phyloP scores from a whole-genome alignment of 208 protist species.

The Wallacemonas collosoma region DNA sequence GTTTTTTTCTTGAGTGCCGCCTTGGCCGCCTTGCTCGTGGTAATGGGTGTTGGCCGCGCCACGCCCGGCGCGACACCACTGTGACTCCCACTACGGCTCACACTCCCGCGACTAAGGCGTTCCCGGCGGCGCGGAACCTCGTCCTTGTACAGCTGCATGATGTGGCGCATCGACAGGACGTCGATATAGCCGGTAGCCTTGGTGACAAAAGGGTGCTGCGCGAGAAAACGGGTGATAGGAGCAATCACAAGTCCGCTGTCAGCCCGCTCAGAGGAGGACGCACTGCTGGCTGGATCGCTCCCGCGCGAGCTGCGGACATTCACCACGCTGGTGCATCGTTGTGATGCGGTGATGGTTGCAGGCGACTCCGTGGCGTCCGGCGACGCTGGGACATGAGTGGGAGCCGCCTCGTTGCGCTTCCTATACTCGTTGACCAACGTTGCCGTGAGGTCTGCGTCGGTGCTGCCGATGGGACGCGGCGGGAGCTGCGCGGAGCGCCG shows the following conservation, averaged over 20 bases:
- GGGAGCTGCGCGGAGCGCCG: constrained; percentile 20
- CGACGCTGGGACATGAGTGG: background rate
- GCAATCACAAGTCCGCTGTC: background rate
- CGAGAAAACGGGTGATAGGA: background rate
- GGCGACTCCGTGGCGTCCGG: background rate
- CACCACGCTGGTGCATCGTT: background rate
- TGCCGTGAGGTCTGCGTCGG: background rate
- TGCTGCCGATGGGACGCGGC: constrained; percentile 3
- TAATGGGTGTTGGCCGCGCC: background rate
- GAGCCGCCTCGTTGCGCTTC: background rate
- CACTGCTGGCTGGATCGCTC: too few species aligned
- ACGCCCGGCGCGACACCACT: background rate
- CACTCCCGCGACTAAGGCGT: background rate
- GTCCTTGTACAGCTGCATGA: background rate
- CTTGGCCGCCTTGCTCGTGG: background rate
- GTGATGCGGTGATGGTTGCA: background rate
- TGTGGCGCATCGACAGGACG: background rate
- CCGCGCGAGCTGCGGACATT: background rate
- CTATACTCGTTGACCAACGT: constrained; percentile 19
- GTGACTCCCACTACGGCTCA: constrained; percentile 3
- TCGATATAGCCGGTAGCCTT: constrained; percentile 11
- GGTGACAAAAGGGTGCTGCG: constrained; percentile 10
- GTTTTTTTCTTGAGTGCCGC: constrained; percentile 7
- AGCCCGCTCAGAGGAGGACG: background rate
- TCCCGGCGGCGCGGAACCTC: constrained; percentile 15